phyloP scores from a whole-genome alignment of 164 flowering plant species.

The Platanus orientalis region DNA sequence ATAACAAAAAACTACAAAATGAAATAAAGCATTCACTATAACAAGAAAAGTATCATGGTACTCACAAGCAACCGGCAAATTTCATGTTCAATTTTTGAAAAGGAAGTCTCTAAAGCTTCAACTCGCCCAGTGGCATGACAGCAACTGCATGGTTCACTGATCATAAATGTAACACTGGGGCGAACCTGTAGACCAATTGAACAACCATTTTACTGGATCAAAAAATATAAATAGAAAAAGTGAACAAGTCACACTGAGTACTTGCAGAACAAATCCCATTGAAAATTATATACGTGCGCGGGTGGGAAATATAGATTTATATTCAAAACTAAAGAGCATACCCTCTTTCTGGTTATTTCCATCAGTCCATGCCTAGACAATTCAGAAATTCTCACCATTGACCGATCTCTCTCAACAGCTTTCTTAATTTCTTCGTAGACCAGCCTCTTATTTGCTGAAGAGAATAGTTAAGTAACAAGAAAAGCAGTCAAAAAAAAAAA shows the following conservation, averaged over 20 bases:
- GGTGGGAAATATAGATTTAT: not conserved
- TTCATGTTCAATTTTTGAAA: slow-evolving; percentile 91
- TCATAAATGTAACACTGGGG: slow-evolving; percentile 95
- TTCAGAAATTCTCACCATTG: slow-evolving; percentile 79
- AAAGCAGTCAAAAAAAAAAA: not conserved
- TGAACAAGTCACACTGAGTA: not conserved
- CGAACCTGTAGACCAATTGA: slow-evolving; percentile 61
- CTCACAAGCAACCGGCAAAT: slow-evolving; percentile 82
- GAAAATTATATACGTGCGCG: not conserved
- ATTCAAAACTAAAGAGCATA: slow-evolving; percentile 24
- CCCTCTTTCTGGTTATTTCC: slow-evolving; percentile 98
- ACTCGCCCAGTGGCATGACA: slow-evolving; percentile 95
- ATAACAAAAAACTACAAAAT: too few species aligned
- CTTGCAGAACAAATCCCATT: not conserved
- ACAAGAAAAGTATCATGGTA: slow-evolving; percentile 1
- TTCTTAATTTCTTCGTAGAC: slow-evolving; percentile 91
- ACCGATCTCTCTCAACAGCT: slow-evolving; percentile 86
- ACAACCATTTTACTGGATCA: slow-evolving; percentile 11
- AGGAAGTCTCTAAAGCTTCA: slow-evolving; percentile 88
- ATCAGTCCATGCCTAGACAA: slow-evolving; percentile 90
- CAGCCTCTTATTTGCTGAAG: slow-evolving; percentile 77
- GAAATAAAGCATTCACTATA: not conserved
- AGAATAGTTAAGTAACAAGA: not conserved
- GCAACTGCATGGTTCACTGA: slow-evolving; percentile 89
- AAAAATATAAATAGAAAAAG: not conserved